Evolutionary conservation across 139 green algal genomes (phyloP).

Genomic region (Yamagishiella unicocca): DNA sequence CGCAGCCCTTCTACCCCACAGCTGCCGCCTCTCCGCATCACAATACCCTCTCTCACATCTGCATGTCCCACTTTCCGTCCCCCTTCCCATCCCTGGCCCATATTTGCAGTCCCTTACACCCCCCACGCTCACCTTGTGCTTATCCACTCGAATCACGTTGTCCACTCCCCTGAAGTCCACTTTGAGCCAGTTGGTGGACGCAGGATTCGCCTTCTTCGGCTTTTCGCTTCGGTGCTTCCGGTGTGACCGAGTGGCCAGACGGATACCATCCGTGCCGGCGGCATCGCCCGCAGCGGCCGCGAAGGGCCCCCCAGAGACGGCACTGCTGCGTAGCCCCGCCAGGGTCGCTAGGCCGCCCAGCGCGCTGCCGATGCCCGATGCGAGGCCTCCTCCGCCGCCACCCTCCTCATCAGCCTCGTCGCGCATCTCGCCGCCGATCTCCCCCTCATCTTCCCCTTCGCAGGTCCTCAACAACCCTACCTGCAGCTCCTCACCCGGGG

Average conservation of each 20-base stretch:
- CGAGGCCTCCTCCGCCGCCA: background rate
- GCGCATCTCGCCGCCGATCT: background rate
- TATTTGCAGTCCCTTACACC: too few species aligned
- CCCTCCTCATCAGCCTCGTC: background rate
- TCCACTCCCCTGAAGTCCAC: conserved; percentile 15
- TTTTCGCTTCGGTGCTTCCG: conserved; percentile 21
- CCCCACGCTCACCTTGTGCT: conserved; percentile 35
- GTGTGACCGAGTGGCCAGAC: background rate
- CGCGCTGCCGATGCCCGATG: background rate
- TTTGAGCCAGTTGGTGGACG: conserved; percentile 42
- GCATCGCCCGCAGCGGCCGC: background rate
- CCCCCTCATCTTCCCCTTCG: background rate
- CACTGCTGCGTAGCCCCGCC: background rate
- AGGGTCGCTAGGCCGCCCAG: conserved; percentile 17
- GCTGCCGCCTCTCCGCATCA: too few species aligned
- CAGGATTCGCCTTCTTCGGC: conserved; percentile 11
- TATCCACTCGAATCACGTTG: conserved; percentile 29
- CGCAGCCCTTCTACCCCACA: too few species aligned
- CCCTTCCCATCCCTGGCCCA: background rate
- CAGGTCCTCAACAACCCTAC: too few species aligned
- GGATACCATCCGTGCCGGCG: background rate
- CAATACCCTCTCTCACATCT: too few species aligned
- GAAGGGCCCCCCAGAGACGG: background rate
- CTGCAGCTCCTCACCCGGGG: conserved; percentile 1
- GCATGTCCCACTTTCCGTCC: background rate